These are phyloP conservation scores for Cornus kousa DNA, from an alignment of 148 eudicot genomes.

Conservation along the genomic window DNA sequence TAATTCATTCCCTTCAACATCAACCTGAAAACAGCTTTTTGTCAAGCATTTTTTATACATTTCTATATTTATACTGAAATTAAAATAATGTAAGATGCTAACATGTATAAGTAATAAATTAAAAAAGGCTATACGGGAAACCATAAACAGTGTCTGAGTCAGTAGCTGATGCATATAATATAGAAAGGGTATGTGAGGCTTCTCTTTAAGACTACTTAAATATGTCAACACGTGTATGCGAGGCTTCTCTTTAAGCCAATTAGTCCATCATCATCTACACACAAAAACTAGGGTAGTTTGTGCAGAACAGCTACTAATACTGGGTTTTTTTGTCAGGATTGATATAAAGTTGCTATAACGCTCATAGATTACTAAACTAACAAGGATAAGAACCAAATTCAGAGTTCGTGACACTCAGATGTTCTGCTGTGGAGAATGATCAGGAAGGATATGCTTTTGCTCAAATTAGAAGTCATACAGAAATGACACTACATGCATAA, in stretches of 20 bases:
- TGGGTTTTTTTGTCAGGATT: not conserved
- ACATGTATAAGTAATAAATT: not conserved
- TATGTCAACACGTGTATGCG: not conserved
- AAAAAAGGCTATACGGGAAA: not conserved
- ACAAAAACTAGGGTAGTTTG: too few relatives aligned
- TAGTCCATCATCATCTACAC: not conserved
- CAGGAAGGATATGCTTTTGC: not conserved
- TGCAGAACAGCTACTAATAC: too few relatives aligned
- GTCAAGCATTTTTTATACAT: not conserved
- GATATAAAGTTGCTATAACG: not conserved
- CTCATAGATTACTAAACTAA: not conserved
- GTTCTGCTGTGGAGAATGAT: not conserved
- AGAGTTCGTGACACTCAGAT: not conserved
- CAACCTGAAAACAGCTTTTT: conserved; percentile 42
- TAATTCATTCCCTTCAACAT: conserved; percentile 53
- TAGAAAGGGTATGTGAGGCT: not conserved
- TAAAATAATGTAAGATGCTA: too few relatives aligned
- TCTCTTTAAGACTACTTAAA: not conserved
- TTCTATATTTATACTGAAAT: not conserved
- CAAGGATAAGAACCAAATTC: not conserved
- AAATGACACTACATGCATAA: too few relatives aligned
- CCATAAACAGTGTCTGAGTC: not conserved
- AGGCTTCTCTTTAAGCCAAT: not conserved
- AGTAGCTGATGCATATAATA: not conserved
- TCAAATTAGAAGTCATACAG: too few relatives aligned